Evolutionary conservation across 441 rosid species (phyloP), one percentile per base, ranked within the genome.

Genomic region (Pelargonium fulgidum): DNA sequence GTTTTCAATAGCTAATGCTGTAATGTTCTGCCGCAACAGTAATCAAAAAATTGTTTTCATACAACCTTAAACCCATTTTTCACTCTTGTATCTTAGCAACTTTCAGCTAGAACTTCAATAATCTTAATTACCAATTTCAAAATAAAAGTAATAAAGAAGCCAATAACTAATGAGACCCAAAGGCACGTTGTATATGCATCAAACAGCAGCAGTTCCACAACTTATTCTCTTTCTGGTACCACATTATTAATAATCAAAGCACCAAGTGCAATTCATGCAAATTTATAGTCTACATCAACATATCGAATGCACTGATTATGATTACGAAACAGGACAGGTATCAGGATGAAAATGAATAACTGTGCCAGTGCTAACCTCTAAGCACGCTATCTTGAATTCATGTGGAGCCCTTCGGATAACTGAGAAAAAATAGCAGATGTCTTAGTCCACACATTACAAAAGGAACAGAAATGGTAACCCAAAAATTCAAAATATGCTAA

Each of bases 321-420:
- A 67, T 78, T 63, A 59, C 65, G 59, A 8, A 70, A 10, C 69
- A 56, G 65, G 29, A 65, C 14, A 16, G 58, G 74, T 13, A 70
- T 8, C 62, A 65, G 45, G 70, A 48, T 68, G 64, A 48, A 59
- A 62, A 72, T 70, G 62, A 61, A 8, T 0, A 20, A 20, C 33
- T 12, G 9, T 19, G 13, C 10, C 19, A 20, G 11, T 63, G 84
- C 93, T 72, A 72, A 94, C 99, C 99, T 90, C 98, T 72, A 94
- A 88, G 86, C 99, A 94, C 14, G 87, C 83, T 4, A 94, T 94
- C 90, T 94, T 94, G 91, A 94, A 94, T 81, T 94, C 98, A 78
- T 94, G 99, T 73, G 99, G 98, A 69, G 97, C 98, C 83, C 97
- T 87, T 79, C 98, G 87, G 68, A 94, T 90, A 58, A 94, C 99